phyloP scores from a whole-genome alignment of 352 stramenopile genomes.

The Stramenopiles sp. region DNA sequence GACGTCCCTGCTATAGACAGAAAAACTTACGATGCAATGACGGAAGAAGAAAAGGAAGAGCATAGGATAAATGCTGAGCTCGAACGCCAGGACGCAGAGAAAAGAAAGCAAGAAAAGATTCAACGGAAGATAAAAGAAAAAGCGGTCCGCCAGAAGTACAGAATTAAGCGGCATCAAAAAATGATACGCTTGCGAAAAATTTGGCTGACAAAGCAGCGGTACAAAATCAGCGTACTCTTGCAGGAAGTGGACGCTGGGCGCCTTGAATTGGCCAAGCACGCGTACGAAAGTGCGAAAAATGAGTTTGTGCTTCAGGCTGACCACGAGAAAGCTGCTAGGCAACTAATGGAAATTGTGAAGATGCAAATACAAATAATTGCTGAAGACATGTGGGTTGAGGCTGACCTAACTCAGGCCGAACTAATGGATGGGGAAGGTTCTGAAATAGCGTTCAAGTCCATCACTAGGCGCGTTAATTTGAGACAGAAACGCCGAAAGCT shows the following conservation, averaged over 20 bases:
- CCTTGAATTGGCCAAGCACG: neutral
- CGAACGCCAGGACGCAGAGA: neutral
- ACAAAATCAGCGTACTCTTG: neutral
- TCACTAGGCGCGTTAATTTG: neutral
- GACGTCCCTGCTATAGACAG: neutral
- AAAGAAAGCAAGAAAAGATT: neutral
- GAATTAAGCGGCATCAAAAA: neutral
- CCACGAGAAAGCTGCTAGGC: neutral
- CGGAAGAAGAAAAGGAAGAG: neutral
- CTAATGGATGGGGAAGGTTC: conserved; percentile 1
- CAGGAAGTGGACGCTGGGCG: neutral
- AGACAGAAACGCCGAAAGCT: neutral
- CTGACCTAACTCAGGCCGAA: neutral
- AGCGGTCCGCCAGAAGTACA: neutral
- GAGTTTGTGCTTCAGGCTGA: neutral
- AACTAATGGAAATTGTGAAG: neutral
- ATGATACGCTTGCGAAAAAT: neutral
- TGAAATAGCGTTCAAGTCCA: neutral
- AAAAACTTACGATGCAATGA: neutral
- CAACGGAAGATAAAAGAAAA: neutral
- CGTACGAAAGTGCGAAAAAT: neutral
- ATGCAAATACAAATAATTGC: conserved; percentile 6
- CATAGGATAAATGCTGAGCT: neutral
- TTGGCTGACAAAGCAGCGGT: conserved; percentile 4
- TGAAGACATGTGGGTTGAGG: neutral